Base-by-base conservation (phyloP, 2,329 filamentous ascomycete species). In the Macroventuria anomochaeta region DNA sequence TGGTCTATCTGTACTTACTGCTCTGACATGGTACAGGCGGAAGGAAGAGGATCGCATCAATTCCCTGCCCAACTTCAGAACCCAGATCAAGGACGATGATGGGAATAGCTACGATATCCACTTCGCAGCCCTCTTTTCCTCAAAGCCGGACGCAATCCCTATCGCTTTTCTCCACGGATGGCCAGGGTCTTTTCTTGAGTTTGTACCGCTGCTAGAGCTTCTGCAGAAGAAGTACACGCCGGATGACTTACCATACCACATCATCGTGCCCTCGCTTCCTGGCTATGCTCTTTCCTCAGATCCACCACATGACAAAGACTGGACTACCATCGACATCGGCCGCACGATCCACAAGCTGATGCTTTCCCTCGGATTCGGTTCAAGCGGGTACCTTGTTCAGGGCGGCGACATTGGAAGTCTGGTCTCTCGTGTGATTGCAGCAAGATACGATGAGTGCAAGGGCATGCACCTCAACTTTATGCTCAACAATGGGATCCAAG, bases 401-500 rank as follows among this genome's bases (percentile, higher is more conserved):
- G 84, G 84, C 8, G 84, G 84, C 3, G 84, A 87, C 59, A 72
- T 86, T 2, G 81, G 83, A 2, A 77, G 75, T 36, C 68, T 75
- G 21, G 51, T 84, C 4, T 70, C 76, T 0, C 69, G 81, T 11
- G 57, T 76, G 0, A 64, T 85, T 37, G 77, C 76, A 3, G 72
- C 69, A 0, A 68, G 65, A 1, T 76, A 78, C 39, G 63, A 76
- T 0, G 75, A 77, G 38, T 84, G 81, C 67, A 83, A 80, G 67
- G 82, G 64, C 20, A 58, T 70, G 57, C 70, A 72, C 34, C 42
- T 74, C 3, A 74, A 73, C 43, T 67, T 71, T 53, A 63, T 61
- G 56, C 53, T 63, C 31, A 63, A 70, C 34, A 40, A 10, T 20
- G 65, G 20, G 7, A 61, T 63, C 61, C 21, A 50, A 7, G 39